Evolutionary conservation across 2,329 filamentous ascomycete genomes (phyloP).

Genomic region (Ophiocordyceps camponoti-leonardi): DNA sequence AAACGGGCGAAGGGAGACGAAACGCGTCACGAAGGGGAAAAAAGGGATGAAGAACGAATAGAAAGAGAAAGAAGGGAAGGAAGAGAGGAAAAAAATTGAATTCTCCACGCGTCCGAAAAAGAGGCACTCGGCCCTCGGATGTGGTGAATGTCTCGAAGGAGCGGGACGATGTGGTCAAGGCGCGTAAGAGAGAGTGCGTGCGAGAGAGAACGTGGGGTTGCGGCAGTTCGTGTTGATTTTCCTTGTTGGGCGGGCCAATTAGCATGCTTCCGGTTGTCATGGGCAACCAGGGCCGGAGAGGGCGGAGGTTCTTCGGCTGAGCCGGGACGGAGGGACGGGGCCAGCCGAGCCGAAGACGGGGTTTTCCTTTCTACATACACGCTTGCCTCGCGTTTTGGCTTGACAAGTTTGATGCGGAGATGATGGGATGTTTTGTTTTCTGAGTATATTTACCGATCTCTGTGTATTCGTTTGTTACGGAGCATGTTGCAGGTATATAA

Average conservation of each 20-base stretch:
- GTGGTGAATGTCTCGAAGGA: background rate
- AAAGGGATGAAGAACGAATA: background rate
- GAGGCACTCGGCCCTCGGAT: too few relatives aligned
- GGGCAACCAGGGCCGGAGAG: conserved; percentile 16
- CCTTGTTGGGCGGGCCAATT: conserved; percentile 15
- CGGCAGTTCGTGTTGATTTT: conserved; percentile 9
- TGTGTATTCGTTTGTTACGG: too few relatives aligned
- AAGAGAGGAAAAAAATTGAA: background rate
- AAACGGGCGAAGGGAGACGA: background rate
- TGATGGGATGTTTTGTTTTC: too few relatives aligned
- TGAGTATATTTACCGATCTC: too few relatives aligned
- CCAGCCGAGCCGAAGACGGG: too few relatives aligned
- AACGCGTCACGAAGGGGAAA: background rate
- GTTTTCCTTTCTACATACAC: too few relatives aligned
- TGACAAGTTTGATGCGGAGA: too few relatives aligned
- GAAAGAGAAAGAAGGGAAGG: background rate
- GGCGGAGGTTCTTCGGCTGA: too few relatives aligned
- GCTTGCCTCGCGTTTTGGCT: too few relatives aligned
- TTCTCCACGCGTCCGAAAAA: background rate
- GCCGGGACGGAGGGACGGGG: background rate
- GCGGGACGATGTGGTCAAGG: background rate
- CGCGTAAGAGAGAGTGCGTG: conserved; percentile 1
- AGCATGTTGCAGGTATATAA: too few relatives aligned
- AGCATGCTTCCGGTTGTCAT: conserved; percentile 10
- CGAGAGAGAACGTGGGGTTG: background rate